These are phyloP conservation scores for Posidonia oceanica DNA, from an alignment of 116 monocot species.

Conservation along the genomic window DNA sequence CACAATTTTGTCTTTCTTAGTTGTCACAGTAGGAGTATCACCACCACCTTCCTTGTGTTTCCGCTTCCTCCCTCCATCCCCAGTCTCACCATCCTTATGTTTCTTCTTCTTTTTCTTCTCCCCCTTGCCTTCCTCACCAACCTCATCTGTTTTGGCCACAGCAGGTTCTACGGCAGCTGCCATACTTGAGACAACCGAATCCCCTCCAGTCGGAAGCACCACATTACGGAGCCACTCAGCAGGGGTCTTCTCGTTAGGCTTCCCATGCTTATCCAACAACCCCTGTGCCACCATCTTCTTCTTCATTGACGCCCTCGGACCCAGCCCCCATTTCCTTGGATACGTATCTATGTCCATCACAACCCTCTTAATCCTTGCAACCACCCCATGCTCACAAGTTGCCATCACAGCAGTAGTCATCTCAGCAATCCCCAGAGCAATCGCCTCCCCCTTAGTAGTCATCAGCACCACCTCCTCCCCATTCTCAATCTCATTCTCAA, in stretches of 20 bases:
- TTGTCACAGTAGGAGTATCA: not conserved
- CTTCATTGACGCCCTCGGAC: constrained; percentile 78
- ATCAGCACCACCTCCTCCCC: constrained; percentile 92
- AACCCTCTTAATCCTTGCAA: constrained; percentile 83
- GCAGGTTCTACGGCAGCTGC: constrained; percentile 31
- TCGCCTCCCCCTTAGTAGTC: constrained; percentile 92
- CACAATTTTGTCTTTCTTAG: constrained; percentile 17
- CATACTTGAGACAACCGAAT: constrained; percentile 39
- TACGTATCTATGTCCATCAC: constrained; percentile 98
- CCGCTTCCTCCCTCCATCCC: not conserved
- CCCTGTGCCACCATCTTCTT: constrained; percentile 85
- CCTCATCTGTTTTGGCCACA: constrained; percentile 11
- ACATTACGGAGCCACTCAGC: constrained; percentile 77
- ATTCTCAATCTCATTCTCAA: constrained; percentile 80
- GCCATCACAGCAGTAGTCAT: constrained; percentile 98
- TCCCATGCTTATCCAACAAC: constrained; percentile 80
- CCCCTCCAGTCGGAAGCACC: constrained; percentile 58
- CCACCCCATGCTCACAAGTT: constrained; percentile 85
- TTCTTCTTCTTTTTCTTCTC: constrained; percentile 44
- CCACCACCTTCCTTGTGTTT: constrained; percentile 21
- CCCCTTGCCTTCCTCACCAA: constrained; percentile 20
- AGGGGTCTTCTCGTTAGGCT: constrained; percentile 90
- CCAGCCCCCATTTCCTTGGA: constrained; percentile 94
- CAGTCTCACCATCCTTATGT: too few relatives aligned
- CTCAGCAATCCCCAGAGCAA: constrained; percentile 84